Evolutionary conservation across 2,329 filamentous ascomycete genomes (phyloP).

Genomic region (Ophiostoma quercus): DNA sequence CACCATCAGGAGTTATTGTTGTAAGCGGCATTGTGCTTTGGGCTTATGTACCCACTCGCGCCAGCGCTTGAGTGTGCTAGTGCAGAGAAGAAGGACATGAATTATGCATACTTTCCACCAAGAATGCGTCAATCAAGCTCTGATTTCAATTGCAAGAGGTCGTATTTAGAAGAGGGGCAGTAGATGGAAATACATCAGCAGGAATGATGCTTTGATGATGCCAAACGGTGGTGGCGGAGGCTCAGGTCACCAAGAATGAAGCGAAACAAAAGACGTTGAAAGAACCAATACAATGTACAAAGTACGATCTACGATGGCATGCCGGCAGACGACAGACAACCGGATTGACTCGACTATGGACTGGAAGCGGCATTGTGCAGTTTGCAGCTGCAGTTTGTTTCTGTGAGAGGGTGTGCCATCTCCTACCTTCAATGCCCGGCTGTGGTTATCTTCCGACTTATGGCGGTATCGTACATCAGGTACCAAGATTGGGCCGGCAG

Average conservation of each 20-base stretch:
- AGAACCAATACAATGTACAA: neutral
- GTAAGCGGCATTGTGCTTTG: neutral
- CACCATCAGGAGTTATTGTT: conserved; percentile 14
- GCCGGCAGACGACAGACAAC: neutral
- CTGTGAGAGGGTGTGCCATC: neutral
- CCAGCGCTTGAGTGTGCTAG: neutral
- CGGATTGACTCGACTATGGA: conserved; percentile 7
- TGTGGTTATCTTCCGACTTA: neutral
- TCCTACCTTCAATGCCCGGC: too few species aligned
- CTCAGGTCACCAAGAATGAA: neutral
- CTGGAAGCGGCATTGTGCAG: neutral
- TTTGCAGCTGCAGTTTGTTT: neutral
- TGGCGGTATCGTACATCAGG: neutral
- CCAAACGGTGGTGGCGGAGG: neutral
- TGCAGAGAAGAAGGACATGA: neutral
- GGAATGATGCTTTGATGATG: too few species aligned
- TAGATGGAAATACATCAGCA: too few species aligned
- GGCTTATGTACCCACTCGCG: neutral
- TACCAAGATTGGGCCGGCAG: neutral
- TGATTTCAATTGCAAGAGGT: neutral
- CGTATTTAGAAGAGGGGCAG: too few species aligned
- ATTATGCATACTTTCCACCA: neutral
- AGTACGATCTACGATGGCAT: neutral
- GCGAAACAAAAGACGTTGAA: neutral
- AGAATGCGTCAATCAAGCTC: neutral